These are phyloP conservation scores for Umbelopsis sp. DNA, from an alignment of 192 early-diverging fungal genomes.

Conservation along the genomic window DNA sequence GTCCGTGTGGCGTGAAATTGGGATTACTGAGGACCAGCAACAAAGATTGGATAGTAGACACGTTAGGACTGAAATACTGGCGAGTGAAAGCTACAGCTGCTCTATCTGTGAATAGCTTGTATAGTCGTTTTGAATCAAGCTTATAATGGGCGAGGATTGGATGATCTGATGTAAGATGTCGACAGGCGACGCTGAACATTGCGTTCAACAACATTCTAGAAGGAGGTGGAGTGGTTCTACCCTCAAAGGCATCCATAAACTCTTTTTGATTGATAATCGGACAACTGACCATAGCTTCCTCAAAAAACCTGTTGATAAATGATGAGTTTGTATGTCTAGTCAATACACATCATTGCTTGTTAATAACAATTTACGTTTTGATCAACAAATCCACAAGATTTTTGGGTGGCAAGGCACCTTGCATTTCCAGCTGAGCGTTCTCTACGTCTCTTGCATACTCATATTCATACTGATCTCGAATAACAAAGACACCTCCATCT, in stretches of 20 bases:
- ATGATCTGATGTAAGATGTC: conserved; percentile 17
- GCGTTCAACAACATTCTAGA: conserved; percentile 12
- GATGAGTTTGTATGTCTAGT: not conserved
- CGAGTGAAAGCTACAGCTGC: conserved; percentile 15
- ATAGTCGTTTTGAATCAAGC: conserved; percentile 3
- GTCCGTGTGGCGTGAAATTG: conserved; percentile 20
- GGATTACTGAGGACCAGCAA: conserved; percentile 18
- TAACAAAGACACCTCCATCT: conserved; percentile 6
- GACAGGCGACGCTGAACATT: conserved; percentile 18
- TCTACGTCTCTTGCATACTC: conserved; percentile 14
- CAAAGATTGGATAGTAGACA: conserved; percentile 30
- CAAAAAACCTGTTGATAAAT: conserved; percentile 26
- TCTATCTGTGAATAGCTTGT: not conserved
- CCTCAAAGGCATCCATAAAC: conserved; percentile 22
- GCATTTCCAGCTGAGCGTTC: not conserved
- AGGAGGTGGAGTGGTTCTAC: not conserved
- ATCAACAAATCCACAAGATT: conserved; percentile 22
- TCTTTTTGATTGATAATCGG: conserved; percentile 26
- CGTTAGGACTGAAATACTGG: conserved; percentile 27
- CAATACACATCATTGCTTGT: too few species aligned
- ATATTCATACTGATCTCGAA: not conserved
- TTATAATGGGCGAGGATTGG: conserved; percentile 5
- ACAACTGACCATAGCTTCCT: conserved; percentile 14
- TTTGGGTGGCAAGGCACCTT: conserved; percentile 28
- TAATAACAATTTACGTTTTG: conserved; percentile 18